Evolutionary conservation across 169 alveolate species (phyloP).

Genomic region (Amoebophrya sp.): DNA sequence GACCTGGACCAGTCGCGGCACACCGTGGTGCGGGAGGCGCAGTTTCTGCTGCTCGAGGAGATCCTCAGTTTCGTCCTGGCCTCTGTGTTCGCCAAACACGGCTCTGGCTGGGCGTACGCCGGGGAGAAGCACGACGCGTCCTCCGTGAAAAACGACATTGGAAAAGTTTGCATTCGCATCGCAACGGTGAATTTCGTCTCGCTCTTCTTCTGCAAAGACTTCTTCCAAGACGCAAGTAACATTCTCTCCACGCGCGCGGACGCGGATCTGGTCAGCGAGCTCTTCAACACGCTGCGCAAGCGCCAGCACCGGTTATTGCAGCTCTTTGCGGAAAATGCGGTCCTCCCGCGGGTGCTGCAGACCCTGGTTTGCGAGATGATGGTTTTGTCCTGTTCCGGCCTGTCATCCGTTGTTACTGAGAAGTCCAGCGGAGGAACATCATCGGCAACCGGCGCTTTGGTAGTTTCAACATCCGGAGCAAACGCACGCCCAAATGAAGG

Average conservation of each 20-base stretch:
- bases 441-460: not conserved
- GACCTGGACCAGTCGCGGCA: not conserved
- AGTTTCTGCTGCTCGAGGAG: not conserved
- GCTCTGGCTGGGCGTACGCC: not conserved
- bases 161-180: not conserved
- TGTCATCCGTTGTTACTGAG: too few species aligned
- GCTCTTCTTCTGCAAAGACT: not conserved
- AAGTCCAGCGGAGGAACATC: not conserved
- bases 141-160: not conserved
- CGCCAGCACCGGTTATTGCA: not conserved
- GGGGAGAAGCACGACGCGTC: not conserved
- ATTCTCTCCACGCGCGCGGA: not conserved
- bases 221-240: not conserved
- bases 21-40: not conserved
- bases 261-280: not conserved
- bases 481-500: too few species aligned
- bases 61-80: not conserved
- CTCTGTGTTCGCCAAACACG: not conserved
- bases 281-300: not conserved
- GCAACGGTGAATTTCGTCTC: not conserved
- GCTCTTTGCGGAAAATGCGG: not conserved
- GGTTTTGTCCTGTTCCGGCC: not conserved
- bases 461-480: too few species aligned
- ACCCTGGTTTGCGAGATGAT: not conserved
- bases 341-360: not conserved